Percentiles rank a stretch among this genome's conserved stretches.
These are phyloP conservation scores for Daldinia caldariorum DNA, from an alignment of 495 filamentous ascomycete species.

Conservation along the genomic window DNA sequence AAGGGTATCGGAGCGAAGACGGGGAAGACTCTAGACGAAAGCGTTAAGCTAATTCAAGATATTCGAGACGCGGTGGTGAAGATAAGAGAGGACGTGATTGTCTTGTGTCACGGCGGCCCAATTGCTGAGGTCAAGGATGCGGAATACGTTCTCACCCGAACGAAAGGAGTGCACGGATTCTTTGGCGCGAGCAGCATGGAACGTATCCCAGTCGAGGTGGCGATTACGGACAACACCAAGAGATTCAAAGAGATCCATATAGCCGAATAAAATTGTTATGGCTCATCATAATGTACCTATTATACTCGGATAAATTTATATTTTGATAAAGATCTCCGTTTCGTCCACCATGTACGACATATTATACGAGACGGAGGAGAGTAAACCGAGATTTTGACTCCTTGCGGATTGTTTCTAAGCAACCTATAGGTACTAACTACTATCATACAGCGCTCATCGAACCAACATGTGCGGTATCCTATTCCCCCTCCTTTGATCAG, in stretches of 20 bases:
- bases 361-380: too few relatives aligned
- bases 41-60: conserved; percentile 66
- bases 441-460: too few relatives aligned
- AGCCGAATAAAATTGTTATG: background rate
- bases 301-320: too few relatives aligned
- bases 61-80: conserved; percentile 68
- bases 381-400: too few relatives aligned
- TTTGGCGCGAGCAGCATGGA: conserved; percentile 79
- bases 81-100: conserved; percentile 67
- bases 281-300: background rate
- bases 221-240: conserved; percentile 68
- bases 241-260: conserved; percentile 63
- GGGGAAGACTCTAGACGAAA: conserved; percentile 69
- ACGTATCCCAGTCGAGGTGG: conserved; percentile 73
- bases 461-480: too few relatives aligned
- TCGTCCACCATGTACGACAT: too few relatives aligned
- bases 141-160: conserved; percentile 66
- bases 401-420: too few relatives aligned
- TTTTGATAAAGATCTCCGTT: too few relatives aligned
- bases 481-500: too few relatives aligned
- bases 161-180: conserved; percentile 72
- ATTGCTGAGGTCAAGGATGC: conserved; percentile 71
- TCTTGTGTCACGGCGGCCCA: conserved; percentile 76
- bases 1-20: conserved; percentile 70
- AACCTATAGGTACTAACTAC: too few relatives aligned